These are phyloP conservation scores for Citrus sinensis DNA, from an alignment of 345 rosid species.

Conservation along the genomic window DNA sequence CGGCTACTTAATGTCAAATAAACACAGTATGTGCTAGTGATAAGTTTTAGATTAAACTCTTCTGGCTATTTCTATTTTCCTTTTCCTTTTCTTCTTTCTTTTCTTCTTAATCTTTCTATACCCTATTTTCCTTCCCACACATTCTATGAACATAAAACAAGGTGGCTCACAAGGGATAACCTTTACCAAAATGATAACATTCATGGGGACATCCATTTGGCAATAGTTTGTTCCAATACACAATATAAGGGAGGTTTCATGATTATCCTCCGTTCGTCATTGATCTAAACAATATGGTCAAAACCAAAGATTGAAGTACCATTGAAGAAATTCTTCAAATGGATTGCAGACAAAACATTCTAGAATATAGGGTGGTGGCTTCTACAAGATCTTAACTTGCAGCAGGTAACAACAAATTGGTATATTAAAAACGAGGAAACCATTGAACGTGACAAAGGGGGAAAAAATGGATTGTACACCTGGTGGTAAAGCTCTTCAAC, in stretches of 20 bases:
- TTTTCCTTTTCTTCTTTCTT: neutral
- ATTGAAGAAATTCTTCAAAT: neutral
- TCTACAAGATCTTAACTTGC: neutral
- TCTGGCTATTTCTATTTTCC: neutral
- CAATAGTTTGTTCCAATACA: neutral
- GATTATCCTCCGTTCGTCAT: neutral
- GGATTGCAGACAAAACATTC: neutral
- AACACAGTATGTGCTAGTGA: neutral
- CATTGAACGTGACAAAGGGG: neutral
- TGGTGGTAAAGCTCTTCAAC: conserved; percentile 65
- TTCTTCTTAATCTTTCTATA: neutral
- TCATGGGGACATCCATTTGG: neutral
- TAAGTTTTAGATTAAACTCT: neutral
- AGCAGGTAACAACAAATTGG: neutral
- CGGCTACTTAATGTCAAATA: neutral
- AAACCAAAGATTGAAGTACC: neutral
- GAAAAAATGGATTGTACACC: conserved; percentile 32
- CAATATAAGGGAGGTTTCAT: neutral
- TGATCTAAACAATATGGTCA: conserved; percentile 1
- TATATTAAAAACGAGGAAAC: neutral
- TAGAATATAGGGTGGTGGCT: neutral
- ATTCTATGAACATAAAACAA: neutral
- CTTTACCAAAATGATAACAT: neutral
- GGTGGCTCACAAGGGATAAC: neutral
- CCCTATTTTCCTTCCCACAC: neutral